Conservation (phyloP, 2,329 filamentous ascomycete species). For the Macroventuria anomochaeta region DNA sequence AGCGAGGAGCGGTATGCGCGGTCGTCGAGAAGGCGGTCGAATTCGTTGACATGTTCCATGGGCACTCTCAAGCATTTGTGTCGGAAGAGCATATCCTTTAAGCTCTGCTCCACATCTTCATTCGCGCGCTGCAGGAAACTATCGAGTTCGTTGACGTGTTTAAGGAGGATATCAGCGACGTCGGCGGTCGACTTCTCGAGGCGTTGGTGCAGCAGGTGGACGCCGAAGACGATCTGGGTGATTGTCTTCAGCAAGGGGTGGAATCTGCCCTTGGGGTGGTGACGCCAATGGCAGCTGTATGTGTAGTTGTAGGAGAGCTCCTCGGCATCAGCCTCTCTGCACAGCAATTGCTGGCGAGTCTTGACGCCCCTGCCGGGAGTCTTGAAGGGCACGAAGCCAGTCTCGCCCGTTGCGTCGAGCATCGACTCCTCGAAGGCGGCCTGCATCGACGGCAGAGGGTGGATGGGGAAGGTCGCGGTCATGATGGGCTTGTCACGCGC, state of each 20-base stretch:
- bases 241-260: constrained; percentile 91
- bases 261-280: constrained; percentile 75
- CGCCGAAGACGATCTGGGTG: constrained; percentile 90
- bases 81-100: constrained; percentile 72
- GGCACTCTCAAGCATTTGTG: constrained; percentile 82
- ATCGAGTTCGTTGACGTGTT: constrained; percentile 93
- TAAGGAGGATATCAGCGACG: constrained; percentile 86
- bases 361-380: constrained; percentile 50
- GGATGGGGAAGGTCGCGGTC: constrained; percentile 56
- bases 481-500: constrained; percentile 45
- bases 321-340: constrained; percentile 68
- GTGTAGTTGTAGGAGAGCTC: constrained; percentile 73
- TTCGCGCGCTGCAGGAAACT: constrained; percentile 85
- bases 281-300: constrained; percentile 77
- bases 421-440: constrained; percentile 84
- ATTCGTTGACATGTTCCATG: constrained; percentile 80
- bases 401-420: constrained; percentile 65
- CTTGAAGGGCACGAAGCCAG: constrained; percentile 45
- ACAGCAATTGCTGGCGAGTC: constrained; percentile 51
- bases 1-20: constrained; percentile 81
- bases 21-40: constrained; percentile 88
- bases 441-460: constrained; percentile 80
- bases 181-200: constrained; percentile 88
- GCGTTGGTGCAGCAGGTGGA: constrained; percentile 83
- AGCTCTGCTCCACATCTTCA: constrained; percentile 81